phyloP scores from a whole-genome alignment of 108 stramenopile species.

The Stephanodiscus minutulus region DNA sequence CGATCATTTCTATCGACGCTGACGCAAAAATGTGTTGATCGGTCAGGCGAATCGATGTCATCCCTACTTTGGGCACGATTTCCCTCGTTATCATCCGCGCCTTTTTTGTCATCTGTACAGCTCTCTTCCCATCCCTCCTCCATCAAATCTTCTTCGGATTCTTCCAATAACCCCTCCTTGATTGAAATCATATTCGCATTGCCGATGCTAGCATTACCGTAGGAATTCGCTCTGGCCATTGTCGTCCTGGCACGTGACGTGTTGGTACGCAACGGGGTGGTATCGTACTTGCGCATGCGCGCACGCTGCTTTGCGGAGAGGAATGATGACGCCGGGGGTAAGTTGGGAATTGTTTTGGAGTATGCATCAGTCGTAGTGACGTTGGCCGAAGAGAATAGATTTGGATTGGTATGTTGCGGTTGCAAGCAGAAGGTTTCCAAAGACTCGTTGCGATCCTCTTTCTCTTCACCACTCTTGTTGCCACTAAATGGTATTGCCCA shows the following conservation, averaged over 20 bases:
- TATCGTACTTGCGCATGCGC: conserved; percentile 8
- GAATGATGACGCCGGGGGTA: conserved; percentile 16
- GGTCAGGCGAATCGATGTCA: background rate
- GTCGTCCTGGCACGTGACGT: background rate
- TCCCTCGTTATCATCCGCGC: background rate
- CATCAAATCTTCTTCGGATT: background rate
- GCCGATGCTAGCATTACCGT: background rate
- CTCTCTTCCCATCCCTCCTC: background rate
- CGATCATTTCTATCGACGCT: too few relatives aligned
- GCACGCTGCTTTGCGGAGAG: conserved; percentile 9
- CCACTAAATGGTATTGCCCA: background rate
- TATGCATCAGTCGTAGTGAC: background rate
- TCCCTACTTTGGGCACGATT: background rate
- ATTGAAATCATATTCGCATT: conserved; percentile 1
- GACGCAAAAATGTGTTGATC: background rate
- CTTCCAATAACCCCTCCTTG: conserved; percentile 4
- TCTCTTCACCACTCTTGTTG: background rate
- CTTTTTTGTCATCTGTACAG: background rate
- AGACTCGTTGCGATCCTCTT: background rate
- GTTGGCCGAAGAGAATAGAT: background rate
- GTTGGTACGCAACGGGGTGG: conserved; percentile 12
- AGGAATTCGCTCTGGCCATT: background rate
- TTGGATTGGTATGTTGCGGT: background rate
- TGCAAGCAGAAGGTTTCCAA: background rate
- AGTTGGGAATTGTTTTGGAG: background rate